phyloP scores from a whole-genome alignment of 129 eudicot genomes.

The Helianthus tuberosus region DNA sequence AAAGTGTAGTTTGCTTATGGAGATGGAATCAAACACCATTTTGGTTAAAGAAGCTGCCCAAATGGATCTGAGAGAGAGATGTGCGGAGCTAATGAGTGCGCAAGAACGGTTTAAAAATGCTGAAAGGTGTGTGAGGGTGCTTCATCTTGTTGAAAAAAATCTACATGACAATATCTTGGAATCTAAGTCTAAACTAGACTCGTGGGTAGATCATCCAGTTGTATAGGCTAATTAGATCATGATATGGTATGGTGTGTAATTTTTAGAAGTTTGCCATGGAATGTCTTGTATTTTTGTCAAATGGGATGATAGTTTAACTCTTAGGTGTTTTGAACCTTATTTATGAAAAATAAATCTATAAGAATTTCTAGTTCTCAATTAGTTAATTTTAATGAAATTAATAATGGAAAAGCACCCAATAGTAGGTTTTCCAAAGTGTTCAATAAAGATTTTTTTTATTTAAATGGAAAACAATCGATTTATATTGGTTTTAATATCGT shows the following conservation, averaged over 20 bases:
- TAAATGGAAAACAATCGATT: too few relatives aligned
- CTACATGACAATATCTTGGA: conserved; percentile 25
- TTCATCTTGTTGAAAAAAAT: conserved; percentile 34
- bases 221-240: not conserved
- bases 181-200: conserved; percentile 19
- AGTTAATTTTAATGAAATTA: too few relatives aligned
- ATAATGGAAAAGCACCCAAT: too few relatives aligned
- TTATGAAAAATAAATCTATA: too few relatives aligned
- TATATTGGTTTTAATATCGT: too few relatives aligned
- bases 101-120: conserved; percentile 26
- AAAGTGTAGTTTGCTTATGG: conserved; percentile 16
- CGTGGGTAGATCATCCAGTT: conserved; percentile 22
- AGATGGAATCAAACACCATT: conserved; percentile 5
- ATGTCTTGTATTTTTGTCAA: not conserved
- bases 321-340: too few relatives aligned
- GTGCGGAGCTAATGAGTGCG: conserved; percentile 28
- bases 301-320: too few relatives aligned
- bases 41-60: conserved; percentile 32
- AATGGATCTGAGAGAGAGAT: conserved; percentile 32
- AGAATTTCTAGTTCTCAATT: too few relatives aligned
- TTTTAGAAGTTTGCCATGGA: not conserved
- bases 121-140: conserved; percentile 34
- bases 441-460: too few relatives aligned
- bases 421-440: too few relatives aligned
- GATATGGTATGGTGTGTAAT: not conserved